A percentile compares a stretch with the other conserved stretches of the same genome.
Conservation (phyloP, 2,329 filamentous ascomycete species). For the Apiospora kogelbergensis region DNA sequence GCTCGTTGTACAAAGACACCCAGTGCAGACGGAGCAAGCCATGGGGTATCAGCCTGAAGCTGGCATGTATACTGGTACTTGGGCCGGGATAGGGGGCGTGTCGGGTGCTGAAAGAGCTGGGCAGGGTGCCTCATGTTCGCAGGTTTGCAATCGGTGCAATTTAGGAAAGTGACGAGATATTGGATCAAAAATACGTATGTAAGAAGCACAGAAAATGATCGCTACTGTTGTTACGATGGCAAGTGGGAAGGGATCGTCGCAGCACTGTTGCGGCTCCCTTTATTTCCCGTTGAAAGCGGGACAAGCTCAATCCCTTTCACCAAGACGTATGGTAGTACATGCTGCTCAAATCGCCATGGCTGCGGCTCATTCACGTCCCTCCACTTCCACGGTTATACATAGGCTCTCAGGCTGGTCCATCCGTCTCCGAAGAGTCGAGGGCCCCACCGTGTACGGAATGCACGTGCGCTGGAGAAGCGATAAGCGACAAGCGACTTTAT, state of each 20-base stretch:
- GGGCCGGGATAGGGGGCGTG: not conserved
- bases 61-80: not conserved
- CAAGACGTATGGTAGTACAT: not conserved
- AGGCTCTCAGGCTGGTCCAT: not conserved
- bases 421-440: not conserved
- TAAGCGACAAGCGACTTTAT: slow-evolving; percentile 1
- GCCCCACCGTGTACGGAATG: not conserved
- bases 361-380: too few relatives aligned
- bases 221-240: not conserved
- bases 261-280: not conserved
- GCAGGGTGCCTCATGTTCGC: not conserved
- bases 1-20: not conserved
- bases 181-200: not conserved
- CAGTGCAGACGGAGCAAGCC: not conserved
- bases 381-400: not conserved
- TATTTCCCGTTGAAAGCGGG: not conserved
- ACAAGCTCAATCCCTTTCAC: not conserved
- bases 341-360: too few relatives aligned
- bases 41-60: not conserved
- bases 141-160: not conserved
- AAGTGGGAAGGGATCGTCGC: not conserved
- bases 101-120: not conserved
- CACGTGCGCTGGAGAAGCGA: not conserved
- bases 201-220: not conserved
- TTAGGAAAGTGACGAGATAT: not conserved